Evolutionary conservation across 257 asterid species (phyloP).

Genomic region (Nicotiana sylvestris): DNA sequence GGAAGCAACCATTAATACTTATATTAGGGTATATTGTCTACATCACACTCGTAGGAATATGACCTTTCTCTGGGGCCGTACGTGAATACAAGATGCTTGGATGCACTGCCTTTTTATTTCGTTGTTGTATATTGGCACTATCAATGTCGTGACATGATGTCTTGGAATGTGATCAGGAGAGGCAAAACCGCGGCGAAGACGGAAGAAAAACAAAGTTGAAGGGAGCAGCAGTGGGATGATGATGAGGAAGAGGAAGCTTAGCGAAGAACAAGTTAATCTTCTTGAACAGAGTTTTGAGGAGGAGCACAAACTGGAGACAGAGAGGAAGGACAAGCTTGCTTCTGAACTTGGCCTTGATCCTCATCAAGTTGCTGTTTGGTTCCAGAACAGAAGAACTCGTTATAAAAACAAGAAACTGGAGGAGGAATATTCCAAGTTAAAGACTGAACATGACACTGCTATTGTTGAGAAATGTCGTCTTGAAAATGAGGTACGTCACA

Average conservation of each 20-base stretch:
- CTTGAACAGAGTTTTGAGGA: conserved; percentile 36
- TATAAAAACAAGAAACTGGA: conserved; percentile 20
- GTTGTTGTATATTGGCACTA: too few relatives aligned
- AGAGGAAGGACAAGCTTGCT: conserved; percentile 23
- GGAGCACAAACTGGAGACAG: conserved; percentile 30
- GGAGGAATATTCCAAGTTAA: conserved; percentile 24
- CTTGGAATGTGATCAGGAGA: conserved; percentile 16
- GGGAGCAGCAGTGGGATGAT: conserved; percentile 7
- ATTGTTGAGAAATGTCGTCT: conserved; percentile 60
- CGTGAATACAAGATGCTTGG: too few relatives aligned
- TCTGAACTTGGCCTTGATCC: conserved; percentile 23
- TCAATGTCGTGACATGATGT: not conserved
- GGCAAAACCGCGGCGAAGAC: conserved; percentile 22
- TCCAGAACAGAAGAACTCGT: conserved; percentile 22
- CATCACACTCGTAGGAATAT: too few relatives aligned
- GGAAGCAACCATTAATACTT: too few relatives aligned
- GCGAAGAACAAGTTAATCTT: conserved; percentile 19
- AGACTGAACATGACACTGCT: conserved; percentile 39
- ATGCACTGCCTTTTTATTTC: too few relatives aligned
- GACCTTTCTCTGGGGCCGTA: too few relatives aligned
- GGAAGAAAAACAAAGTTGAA: conserved; percentile 35
- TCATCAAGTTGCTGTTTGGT: conserved; percentile 24
- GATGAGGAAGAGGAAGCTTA: conserved; percentile 19
- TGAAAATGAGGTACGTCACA: conserved; percentile 47
- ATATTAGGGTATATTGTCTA: too few relatives aligned